A percentile compares a stretch with the other conserved stretches of the same genome.
These are phyloP conservation scores for Schwanniomyces pseudopolymorphus DNA, from an alignment of 805 yeast species.

Conservation along the genomic window DNA sequence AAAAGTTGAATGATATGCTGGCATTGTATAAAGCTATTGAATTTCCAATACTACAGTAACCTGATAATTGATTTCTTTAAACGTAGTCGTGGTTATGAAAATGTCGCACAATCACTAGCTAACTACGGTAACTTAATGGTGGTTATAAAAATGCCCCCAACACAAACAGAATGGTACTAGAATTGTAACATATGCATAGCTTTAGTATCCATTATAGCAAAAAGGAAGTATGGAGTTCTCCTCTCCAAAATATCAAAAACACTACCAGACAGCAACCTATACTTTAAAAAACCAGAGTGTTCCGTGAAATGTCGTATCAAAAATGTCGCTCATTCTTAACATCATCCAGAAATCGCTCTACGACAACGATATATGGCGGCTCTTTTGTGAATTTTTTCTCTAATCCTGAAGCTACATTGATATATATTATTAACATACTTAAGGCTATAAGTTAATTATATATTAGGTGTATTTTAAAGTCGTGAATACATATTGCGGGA, in stretches of 20 bases:
- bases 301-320: neutral
- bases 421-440: neutral
- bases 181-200: too few relatives aligned
- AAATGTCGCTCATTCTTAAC: neutral
- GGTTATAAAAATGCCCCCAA: too few relatives aligned
- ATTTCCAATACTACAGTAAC: neutral
- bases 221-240: too few relatives aligned
- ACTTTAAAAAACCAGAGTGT: neutral
- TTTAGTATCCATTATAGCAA: too few relatives aligned
- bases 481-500: neutral
- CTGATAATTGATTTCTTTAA: neutral
- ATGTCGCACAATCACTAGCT: neutral
- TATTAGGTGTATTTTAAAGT: neutral
- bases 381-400: neutral
- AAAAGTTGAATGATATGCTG: conserved; percentile 81
- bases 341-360: neutral
- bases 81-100: neutral
- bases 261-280: neutral
- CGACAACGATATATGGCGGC: neutral
- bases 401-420: neutral
- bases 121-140: neutral
- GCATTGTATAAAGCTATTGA: conserved; percentile 23
- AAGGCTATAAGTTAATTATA: neutral
- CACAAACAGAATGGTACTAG: too few relatives aligned
- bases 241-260: too few relatives aligned